These are phyloP conservation scores for Dipodascopsis uninucleata DNA, from an alignment of 805 yeast genomes.

Conservation along the genomic window DNA sequence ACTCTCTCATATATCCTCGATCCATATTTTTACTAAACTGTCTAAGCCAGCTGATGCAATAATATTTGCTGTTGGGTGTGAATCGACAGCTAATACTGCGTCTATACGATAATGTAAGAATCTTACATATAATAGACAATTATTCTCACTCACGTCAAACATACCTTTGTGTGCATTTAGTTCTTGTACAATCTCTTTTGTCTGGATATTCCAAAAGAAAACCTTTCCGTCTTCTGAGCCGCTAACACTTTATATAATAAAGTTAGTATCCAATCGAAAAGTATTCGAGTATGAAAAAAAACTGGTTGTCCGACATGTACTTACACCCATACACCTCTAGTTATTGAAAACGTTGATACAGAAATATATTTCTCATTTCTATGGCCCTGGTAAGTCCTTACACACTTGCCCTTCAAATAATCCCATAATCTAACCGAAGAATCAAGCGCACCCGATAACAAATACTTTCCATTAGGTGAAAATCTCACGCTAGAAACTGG, in stretches of 20 bases:
- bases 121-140: neutral
- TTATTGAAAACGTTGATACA: slow-evolving; percentile 49
- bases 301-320: slow-evolving; percentile 1
- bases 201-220: slow-evolving; percentile 64
- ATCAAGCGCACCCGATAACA: slow-evolving; percentile 76
- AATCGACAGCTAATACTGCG: slow-evolving; percentile 28
- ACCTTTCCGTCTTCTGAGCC: slow-evolving; percentile 58
- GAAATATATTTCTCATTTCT: slow-evolving; percentile 49
- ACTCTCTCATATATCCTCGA: too few relatives aligned
- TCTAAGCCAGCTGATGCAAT: slow-evolving; percentile 29
- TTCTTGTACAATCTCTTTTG: slow-evolving; percentile 46
- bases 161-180: slow-evolving; percentile 30
- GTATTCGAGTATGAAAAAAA: too few relatives aligned
- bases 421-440: slow-evolving; percentile 85
- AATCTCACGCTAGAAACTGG: slow-evolving; percentile 74
- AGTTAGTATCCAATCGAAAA: neutral
- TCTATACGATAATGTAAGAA: slow-evolving; percentile 5
- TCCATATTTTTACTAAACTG: slow-evolving; percentile 17
- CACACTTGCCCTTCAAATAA: slow-evolving; percentile 72
- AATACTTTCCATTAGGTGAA: slow-evolving; percentile 80
- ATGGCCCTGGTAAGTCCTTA: slow-evolving; percentile 56
- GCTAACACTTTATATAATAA: slow-evolving; percentile 40
- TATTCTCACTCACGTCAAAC: neutral
- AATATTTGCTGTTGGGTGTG: slow-evolving; percentile 25
- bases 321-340: slow-evolving; percentile 40